These are phyloP conservation scores for Diaporthe sp. DNA, from an alignment of 2,329 filamentous ascomycete genomes.

Conservation along the genomic window DNA sequence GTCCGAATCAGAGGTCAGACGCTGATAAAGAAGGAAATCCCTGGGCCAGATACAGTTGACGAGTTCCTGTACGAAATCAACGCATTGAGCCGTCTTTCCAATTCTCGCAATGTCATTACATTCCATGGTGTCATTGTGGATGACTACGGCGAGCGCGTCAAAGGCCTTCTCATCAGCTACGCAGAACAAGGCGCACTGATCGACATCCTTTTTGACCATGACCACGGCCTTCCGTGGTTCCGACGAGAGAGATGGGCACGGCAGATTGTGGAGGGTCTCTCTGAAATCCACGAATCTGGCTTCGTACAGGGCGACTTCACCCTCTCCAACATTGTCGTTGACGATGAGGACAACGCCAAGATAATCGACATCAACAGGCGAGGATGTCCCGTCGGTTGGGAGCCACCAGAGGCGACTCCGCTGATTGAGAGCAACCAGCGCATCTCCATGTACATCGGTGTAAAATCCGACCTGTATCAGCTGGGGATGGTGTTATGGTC, in stretches of 20 bases:
- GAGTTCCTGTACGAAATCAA: conserved; percentile 99
- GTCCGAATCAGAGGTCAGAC: conserved; percentile 75
- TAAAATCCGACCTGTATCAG: conserved; percentile 97
- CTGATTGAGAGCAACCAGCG: conserved; percentile 90
- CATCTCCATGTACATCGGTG: conserved; percentile 96
- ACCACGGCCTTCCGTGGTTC: conserved; percentile 72
- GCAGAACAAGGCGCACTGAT: conserved; percentile 89
- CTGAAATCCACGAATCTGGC: conserved; percentile 93
- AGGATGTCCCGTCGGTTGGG: conserved; percentile 98
- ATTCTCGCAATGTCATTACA: conserved; percentile 81
- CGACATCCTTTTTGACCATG: conserved; percentile 87
- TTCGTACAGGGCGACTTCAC: conserved; percentile 99
- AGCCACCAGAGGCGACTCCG: conserved; percentile 88
- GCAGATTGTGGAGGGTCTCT: conserved; percentile 89
- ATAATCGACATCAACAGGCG: conserved; percentile 99
- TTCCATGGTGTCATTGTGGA: conserved; percentile 92
- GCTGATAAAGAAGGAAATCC: conserved; percentile 98
- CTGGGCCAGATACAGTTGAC: conserved; percentile 92
- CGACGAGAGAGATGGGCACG: conserved; percentile 87
- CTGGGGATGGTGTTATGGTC: conserved; percentile 98
- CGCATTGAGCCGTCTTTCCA: conserved; percentile 81
- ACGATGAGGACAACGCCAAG: conserved; percentile 84
- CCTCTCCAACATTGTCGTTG: conserved; percentile 95
- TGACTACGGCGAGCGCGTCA: conserved; percentile 77
- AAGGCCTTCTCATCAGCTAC: conserved; percentile 89